A percentile compares a stretch with the other conserved stretches of the same genome.
Conservation (phyloP, 2,329 filamentous ascomycete species). For the Pseudogymnoascus sp. region DNA sequence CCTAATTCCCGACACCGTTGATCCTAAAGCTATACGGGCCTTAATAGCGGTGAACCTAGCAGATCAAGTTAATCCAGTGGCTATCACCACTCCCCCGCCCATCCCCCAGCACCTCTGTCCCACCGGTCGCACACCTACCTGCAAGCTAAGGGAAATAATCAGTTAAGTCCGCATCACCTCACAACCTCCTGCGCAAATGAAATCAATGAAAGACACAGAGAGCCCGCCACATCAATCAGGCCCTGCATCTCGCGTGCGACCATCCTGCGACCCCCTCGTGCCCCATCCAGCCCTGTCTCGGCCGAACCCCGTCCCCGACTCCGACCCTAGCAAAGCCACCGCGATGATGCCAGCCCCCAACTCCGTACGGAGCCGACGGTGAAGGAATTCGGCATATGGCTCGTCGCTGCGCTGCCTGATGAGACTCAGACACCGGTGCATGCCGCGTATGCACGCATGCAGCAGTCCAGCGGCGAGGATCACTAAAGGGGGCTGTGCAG, state of each 20-base stretch:
- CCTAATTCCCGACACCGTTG: not conserved
- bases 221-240: not conserved
- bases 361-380: not conserved
- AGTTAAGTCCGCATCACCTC: not conserved
- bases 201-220: not conserved
- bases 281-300: not conserved
- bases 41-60: not conserved
- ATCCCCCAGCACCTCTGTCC: not conserved
- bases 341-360: not conserved
- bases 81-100: not conserved
- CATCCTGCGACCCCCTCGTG: not conserved
- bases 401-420: not conserved
- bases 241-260: not conserved
- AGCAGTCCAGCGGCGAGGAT: not conserved
- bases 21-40: not conserved
- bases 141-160: not conserved
- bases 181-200: not conserved
- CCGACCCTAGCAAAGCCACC: not conserved
- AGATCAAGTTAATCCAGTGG: not conserved
- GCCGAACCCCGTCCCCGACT: not conserved
- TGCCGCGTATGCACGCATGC: not conserved
- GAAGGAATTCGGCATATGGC: not conserved
- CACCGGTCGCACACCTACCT: not conserved
- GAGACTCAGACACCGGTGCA: not conserved
- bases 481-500: conserved; percentile 1